Percentiles rank a stretch among this genome's conserved stretches.
Evolutionary conservation across 805 yeast species (phyloP).

Genomic region (Wickerhamiella vanderwaltii): DNA sequence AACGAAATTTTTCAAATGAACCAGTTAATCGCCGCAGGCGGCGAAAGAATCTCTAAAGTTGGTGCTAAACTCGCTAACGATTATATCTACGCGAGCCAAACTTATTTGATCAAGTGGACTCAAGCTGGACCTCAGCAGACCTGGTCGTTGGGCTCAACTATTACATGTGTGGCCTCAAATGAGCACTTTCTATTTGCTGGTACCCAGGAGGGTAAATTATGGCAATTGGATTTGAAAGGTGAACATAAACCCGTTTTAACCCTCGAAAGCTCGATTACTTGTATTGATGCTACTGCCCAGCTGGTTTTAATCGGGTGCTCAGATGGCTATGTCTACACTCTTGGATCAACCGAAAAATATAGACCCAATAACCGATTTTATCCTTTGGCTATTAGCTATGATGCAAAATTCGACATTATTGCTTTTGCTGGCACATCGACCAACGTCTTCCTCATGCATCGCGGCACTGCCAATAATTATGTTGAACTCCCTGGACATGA

Average conservation of each 20-base stretch:
- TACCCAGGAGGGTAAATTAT: constrained; percentile 32
- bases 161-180: constrained; percentile 64
- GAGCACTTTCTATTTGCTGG: constrained; percentile 55
- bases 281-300: constrained; percentile 41
- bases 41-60: constrained; percentile 12
- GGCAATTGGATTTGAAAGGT: constrained; percentile 34
- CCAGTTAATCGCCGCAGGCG: constrained; percentile 15
- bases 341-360: neutral
- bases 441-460: constrained; percentile 37
- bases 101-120: constrained; percentile 5
- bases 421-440: constrained; percentile 30
- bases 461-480: neutral
- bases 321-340: constrained; percentile 34
- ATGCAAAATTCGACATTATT: constrained; percentile 15
- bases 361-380: constrained; percentile 8
- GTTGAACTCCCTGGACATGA: constrained; percentile 70
- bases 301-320: constrained; percentile 52
- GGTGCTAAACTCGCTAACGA: constrained; percentile 6
- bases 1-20: neutral
- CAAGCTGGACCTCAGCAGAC: constrained; percentile 8
- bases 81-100: constrained; percentile 10
- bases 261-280: constrained; percentile 42
- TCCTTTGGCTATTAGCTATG: constrained; percentile 9
- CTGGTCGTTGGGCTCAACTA: constrained; percentile 33
- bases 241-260: constrained; percentile 45